Conservation (phyloP, 495 filamentous ascomycete genomes). For the Neurospora africana region DNA sequence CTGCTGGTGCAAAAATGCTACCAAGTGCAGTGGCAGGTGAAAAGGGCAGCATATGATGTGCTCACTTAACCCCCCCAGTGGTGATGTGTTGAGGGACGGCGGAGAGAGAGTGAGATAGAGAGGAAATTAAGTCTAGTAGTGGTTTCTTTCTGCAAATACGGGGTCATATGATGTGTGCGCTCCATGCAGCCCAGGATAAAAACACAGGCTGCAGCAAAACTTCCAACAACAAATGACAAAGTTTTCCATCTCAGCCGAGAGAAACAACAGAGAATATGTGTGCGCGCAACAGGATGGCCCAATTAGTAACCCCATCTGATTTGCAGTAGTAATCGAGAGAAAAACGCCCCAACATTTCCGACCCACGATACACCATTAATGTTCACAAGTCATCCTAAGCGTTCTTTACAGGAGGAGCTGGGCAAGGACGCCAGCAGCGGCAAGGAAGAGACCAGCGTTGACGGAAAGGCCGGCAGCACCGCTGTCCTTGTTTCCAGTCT, state of each 20-base stretch:
- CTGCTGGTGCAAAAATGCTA: not conserved
- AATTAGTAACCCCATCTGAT: not conserved
- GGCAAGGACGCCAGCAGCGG: conserved; percentile 28
- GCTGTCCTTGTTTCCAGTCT: conserved; percentile 17
- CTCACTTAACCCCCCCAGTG: not conserved
- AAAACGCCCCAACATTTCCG: not conserved
- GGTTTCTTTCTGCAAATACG: not conserved
- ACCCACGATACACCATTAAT: conserved; percentile 1
- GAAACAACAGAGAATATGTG: not conserved
- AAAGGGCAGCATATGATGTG: not conserved
- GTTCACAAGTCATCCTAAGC: not conserved
- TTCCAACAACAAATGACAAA: not conserved
- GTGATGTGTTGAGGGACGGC: not conserved
- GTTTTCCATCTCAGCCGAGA: not conserved
- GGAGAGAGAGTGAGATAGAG: not conserved
- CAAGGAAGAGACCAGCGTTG: conserved; percentile 32
- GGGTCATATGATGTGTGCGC: conserved; percentile 2
- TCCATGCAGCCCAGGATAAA: not conserved
- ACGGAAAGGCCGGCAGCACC: conserved; percentile 21
- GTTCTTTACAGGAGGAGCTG: conserved; percentile 19
- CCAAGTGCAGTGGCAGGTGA: not conserved
- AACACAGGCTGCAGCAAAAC: not conserved
- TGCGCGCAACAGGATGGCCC: not conserved
- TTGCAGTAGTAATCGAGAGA: conserved; percentile 2
- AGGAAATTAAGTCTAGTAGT: conserved; percentile 4